phyloP scores from a whole-genome alignment of 225 moss, liverwort and hornwort genomes.

The Marchantia polymorpha region DNA sequence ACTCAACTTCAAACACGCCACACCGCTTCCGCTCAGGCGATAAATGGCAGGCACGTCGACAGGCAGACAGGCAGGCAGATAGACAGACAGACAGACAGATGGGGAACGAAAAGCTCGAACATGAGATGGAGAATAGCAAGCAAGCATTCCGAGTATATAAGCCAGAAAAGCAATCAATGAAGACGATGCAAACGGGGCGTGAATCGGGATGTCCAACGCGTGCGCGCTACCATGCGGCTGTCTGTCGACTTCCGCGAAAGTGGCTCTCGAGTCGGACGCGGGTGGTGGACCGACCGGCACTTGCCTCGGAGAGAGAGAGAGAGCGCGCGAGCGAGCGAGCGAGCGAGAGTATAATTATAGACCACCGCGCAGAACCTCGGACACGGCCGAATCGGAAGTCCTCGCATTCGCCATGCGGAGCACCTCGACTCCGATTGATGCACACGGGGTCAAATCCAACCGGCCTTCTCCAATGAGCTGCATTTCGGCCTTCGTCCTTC shows the following conservation, averaged over 20 bases:
- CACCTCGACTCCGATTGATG: too few species aligned
- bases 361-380: neutral
- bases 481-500: too few species aligned
- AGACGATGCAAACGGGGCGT: neutral
- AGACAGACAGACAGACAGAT: neutral
- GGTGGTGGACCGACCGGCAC: neutral
- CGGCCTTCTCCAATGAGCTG: too few species aligned
- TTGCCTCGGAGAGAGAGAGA: neutral
- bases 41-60: neutral
- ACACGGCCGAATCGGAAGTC: neutral
- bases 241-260: neutral
- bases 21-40: neutral
- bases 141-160: neutral
- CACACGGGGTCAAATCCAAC: too few species aligned
- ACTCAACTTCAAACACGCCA: neutral
- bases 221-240: neutral
- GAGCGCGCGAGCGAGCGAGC: too few species aligned
- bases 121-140: neutral
- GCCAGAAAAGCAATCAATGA: neutral
- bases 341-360: too few species aligned
- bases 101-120: neutral
- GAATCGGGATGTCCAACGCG: neutral
- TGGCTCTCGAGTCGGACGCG: neutral
- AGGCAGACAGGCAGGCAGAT: neutral
- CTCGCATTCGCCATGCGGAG: too few species aligned